Base-by-base conservation (phyloP, 2,329 filamentous ascomycete species). In the Verticillium zaregamsianum region DNA sequence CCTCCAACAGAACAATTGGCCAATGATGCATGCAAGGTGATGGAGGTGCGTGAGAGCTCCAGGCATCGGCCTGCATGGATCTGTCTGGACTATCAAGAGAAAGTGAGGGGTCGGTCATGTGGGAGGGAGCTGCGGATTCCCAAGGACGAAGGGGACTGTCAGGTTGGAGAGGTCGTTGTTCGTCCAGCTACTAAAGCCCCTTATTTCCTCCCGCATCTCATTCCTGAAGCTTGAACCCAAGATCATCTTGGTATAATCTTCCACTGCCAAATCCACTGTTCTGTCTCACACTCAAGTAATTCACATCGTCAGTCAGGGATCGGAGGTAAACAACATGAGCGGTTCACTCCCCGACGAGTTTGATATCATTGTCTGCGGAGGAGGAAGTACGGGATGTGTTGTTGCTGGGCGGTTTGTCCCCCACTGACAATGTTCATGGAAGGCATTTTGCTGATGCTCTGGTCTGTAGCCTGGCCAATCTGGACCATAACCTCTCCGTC, bases 281-380 rank as follows among this genome's bases (percentile, higher is more conserved):
- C 11, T 23, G 23, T 12, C 1, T 25, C 11, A 1, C 23, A 12
- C 20, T 20, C 3, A 28, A 52, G 20, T 20, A 45, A 23, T 7
- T 11, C 20, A 52, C 3, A 17, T 35, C 33, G 7, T 3, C 14
- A 40, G 15, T 40, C 37, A n/a, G n/a, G 15, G 54, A 28, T 55
- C 14, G 25, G 32, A 32, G 40, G 15, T 57, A 57, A 39, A 31
- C 55, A 69, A 64, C 23, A 77, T 77, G 74, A 72, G 72, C 60
- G 63, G 62, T 37, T 37, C 61, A 5, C 70, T 92, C 65, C 89
- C 90, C 39, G 89, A 92, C 63, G 90, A 92, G 79, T 90, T 91
- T 70, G 90, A 92, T 72, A 92, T 93, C 68, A 92, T 92, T 68
- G 88, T 92, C 33, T 90, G 87, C 66, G 90, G 90, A 69, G 90